A percentile compares a stretch with the other conserved stretches of the same genome.
phyloP scores from a whole-genome alignment of 441 rosid genomes.

The Mallotus japonicus region DNA sequence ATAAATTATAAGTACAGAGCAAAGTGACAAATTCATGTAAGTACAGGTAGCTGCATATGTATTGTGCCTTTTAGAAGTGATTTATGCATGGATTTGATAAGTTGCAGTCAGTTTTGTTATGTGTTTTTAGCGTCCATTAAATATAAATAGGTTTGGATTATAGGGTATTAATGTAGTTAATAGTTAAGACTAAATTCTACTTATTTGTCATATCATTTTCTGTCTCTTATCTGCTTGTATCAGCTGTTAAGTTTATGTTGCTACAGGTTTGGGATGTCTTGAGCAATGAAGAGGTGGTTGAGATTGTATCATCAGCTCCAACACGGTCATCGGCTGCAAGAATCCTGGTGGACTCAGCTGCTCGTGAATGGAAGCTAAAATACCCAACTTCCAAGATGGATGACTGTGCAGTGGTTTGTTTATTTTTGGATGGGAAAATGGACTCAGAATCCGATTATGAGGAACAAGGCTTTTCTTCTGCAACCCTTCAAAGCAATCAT shows the following conservation, averaged over 20 bases:
- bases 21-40: too few relatives aligned
- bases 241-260: constrained; percentile 5
- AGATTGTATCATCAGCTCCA: constrained; percentile 76
- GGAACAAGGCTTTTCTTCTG: constrained; percentile 84
- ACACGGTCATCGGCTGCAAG: constrained; percentile 84
- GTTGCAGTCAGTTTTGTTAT: neutral
- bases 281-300: constrained; percentile 96
- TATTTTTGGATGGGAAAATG: constrained; percentile 93
- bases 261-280: constrained; percentile 96
- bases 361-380: constrained; percentile 87
- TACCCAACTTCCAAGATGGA: constrained; percentile 98
- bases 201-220: neutral
- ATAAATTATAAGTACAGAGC: neutral
- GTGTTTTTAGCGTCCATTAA: neutral
- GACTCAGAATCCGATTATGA: constrained; percentile 85
- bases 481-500: constrained; percentile 72
- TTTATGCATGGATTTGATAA: neutral
- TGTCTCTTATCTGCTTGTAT: neutral
- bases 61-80: neutral
- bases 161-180: neutral
- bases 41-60: too few relatives aligned
- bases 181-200: neutral
- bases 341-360: constrained; percentile 80
- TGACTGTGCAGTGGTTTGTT: constrained; percentile 97
- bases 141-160: neutral